Conservation (phyloP, 495 filamentous ascomycete species). For the Glonium stellatum region DNA sequence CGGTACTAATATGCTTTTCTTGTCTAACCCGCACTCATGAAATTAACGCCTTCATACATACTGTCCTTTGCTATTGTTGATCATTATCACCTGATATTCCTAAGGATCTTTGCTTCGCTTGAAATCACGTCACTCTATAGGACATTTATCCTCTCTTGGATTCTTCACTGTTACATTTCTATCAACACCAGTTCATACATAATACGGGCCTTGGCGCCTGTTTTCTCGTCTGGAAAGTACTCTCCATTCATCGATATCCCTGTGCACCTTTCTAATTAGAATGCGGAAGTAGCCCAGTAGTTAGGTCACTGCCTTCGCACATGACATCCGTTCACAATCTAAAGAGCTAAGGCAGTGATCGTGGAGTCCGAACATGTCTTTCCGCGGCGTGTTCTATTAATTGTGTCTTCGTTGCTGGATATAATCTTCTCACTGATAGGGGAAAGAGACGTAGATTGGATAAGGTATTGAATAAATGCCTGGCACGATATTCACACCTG, state of each 20-base stretch:
- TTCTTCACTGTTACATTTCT: no score
- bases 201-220: no score
- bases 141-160: no score
- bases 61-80: no score
- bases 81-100: no score
- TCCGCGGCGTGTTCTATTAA: conserved; percentile 10
- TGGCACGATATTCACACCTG: background rate
- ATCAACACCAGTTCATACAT: no score
- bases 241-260: background rate
- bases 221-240: background rate
- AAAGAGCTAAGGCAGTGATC: conserved; percentile 19
- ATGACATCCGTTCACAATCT: background rate
- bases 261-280: background rate
- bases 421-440: background rate
- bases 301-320: conserved; percentile 30
- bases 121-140: no score
- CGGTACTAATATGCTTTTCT: background rate
- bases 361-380: conserved; percentile 24
- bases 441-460: background rate
- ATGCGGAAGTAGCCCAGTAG: conserved; percentile 27
- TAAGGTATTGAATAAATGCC: background rate
- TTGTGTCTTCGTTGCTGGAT: no score
- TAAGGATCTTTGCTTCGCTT: no score
- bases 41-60: no score
- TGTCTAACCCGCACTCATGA: no score